Base-by-base conservation (phyloP, 345 rosid genomes). In the Combretum micranthum region DNA sequence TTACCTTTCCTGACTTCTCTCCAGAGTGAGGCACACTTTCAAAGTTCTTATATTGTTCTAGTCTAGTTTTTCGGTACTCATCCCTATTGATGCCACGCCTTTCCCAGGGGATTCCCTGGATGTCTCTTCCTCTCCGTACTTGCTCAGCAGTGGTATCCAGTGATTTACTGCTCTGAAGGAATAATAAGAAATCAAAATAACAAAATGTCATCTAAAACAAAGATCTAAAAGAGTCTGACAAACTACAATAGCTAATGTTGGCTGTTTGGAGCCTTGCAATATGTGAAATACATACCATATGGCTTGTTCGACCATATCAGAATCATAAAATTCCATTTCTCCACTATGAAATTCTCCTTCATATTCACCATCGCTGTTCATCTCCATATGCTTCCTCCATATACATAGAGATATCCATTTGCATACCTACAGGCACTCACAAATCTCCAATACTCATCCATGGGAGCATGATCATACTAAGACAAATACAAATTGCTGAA, bases 91-190 rank as follows among this genome's bases (percentile, higher is more conserved):
- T 80, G 60, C 81, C 86, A 59, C 83, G 85, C 52, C 94, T 80
- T 16, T 92, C 96, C 99, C 99, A 89, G 2, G 99, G 99, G 48
- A 92, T 89, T 60, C 99, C 99, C 68, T 92, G 99, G 66, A 92
- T 88, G 53, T 92, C 98, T 62, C 76, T 86, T 15, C 97, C 95
- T 46, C 74, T 71, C 63, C 97, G 78, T 49, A 96, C 97, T 64
- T 88, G 78, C 54, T 81, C 96, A 60, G 98, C 85, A 51, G 86
- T 70, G 47, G 95, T 92, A 71, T 86, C 98, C 0, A 76, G 67
- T 14, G 73, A 67, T 63, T 75, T 77, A 74, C 56, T 65, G 67
- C 67, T 60, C 90, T 88, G 84, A 72, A 61, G 0, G 47, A 47
- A 64, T 69, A n/a, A n/a, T n/a, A 13, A 25, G 42, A 44, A 20